Evolutionary conservation across 2,329 filamentous ascomycete species (phyloP), one percentile per base, ranked within the genome.

Genomic region (Colletotrichum falcatum): DNA sequence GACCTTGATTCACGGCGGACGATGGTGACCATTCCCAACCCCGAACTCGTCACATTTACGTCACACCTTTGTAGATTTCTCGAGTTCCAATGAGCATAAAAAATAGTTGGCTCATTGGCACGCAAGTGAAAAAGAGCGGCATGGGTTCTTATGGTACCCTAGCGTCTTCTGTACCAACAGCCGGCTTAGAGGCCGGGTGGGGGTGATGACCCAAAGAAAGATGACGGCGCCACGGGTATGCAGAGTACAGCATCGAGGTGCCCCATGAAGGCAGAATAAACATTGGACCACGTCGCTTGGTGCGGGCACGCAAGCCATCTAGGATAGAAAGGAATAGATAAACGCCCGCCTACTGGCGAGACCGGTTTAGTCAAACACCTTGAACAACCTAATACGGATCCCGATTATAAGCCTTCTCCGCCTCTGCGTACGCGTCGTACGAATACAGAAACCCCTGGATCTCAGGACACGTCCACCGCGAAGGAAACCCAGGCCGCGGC

Each of bases 331-430:
- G 18, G 18, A 5, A 1, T 16, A 26, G 16, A 16, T 18, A n/a
- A 11, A 23, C 7, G 18, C 35, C 33, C 46, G 16, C 35, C 16
- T 18, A 3, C 8, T 0, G 35, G 14, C 44, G 46, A 28, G 14
- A 14, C 12, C n/a, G 28, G 26, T 18, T 12, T 20, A 37, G 48
- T n/a, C 16, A 54, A 16, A 33, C 51, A 35, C 14, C 14, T 48
- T 20, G 6, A 39, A 16, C 37, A 3, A 18, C 37, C 61, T 48
- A 70, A 20, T 66, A 71, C 1, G 73, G 74, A 26, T 77, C 67
- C 33, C 73, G 67, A 42, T 58, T 63, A 30, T 75, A 77, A 1
- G 75, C 76, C 61, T 74, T 73, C 63, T 72, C 71, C 20, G 71
- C 58, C 59, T 73, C 71, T 1, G 61, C 71, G 39, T 73, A 73